Base-by-base conservation (phyloP, 2,329 filamentous ascomycete genomes). In the Pyricularia grisea region DNA sequence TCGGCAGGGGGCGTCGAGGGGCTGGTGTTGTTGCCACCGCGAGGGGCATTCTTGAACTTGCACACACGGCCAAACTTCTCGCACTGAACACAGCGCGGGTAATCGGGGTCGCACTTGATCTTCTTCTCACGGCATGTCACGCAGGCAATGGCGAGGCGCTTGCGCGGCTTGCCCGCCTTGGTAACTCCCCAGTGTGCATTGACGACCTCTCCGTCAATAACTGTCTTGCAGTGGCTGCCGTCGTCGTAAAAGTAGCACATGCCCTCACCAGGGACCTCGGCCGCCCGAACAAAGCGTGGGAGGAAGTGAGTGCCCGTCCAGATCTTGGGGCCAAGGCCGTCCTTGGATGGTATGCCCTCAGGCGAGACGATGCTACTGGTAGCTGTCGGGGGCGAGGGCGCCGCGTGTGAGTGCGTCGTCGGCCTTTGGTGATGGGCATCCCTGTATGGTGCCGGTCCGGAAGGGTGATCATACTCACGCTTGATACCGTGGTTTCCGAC, bases 41-140 rank as follows among this genome's bases (percentile, higher is more conserved):
- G 81, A 23, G 86, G 86, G 91, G 92, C 92, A 79, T 91, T 92
- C 79, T 92, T 92, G 76, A 93, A 93, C 79, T 90, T 90, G 85
- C 94, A 97, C 23, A 90, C 84, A 66, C 92, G 87, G 69, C 93
- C 92, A 76, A 94, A 94, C 80, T 97, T 97, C 77, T 95, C 91
- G 77, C 94, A 97, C 79, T 97, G 93, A 68, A 94, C 87, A 74
- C 94, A 97, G 73, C 92, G 93, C 58, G 92, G 92, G 72, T 88
- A 90, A 74, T 94, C 93, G 1, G 93, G 94, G 72, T 97, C 93
- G 76, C 94, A 97, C 79, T 97, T 97, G 81, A 97, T 97, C 84
- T 97, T 97, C 87, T 97, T 97, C 80, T 97, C 93, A 67, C 94
- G 88, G 77, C 94, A 97, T 14, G 93, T 95, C 70, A 97, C 85